Evolutionary conservation across 2,329 filamentous ascomycete genomes (phyloP), one percentile per base, ranked within the genome.

Genomic region (Exophiala sp.): DNA sequence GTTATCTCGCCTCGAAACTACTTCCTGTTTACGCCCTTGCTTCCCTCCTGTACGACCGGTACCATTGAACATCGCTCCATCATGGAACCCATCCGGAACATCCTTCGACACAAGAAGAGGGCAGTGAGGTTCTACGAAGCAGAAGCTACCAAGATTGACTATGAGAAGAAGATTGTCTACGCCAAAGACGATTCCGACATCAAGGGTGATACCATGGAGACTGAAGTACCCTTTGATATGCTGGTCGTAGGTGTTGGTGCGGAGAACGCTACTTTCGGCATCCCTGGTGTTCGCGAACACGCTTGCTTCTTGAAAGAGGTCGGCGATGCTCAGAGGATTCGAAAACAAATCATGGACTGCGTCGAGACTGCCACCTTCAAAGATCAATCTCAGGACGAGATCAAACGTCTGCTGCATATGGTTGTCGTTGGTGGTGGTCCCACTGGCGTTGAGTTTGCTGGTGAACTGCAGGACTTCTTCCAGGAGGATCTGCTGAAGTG

Each of bases 231-330:
- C 55, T 99, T 96, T 71, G 94, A 99, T 75, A 95, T 97, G 90
- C 85, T 99, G 41, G 94, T 99, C 57, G 85, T 99, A 56, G 94
- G 92, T 67, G 94, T 99, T 53, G 94, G 94, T 63, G 94, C 94
- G 62, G 94, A 97, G 80, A 99, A 97, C 74, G 92, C 94, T 50
- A 99, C 94, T 55, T 99, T 99, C 70, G 94, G 91, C 65, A 97
- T 99, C 67, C 91, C 90, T 51, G 94, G 94, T 72, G 94, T 99
- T 52, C 86, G 85, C 64, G 94, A 99, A 75, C 78, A 99, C 79
- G 92, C 89, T 65, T 96, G 91, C 78, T 99, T 99, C 83, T 77
- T 99, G 71, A 99, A 99, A 82, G 95, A 99, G 77, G 96, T 99
- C 69, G 85, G 82, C 62, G 95, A 99, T 72, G 94, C 94, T 54